Evolutionary conservation across 441 rosid species (phyloP).

Genomic region (Gossypium schwendimanii): DNA sequence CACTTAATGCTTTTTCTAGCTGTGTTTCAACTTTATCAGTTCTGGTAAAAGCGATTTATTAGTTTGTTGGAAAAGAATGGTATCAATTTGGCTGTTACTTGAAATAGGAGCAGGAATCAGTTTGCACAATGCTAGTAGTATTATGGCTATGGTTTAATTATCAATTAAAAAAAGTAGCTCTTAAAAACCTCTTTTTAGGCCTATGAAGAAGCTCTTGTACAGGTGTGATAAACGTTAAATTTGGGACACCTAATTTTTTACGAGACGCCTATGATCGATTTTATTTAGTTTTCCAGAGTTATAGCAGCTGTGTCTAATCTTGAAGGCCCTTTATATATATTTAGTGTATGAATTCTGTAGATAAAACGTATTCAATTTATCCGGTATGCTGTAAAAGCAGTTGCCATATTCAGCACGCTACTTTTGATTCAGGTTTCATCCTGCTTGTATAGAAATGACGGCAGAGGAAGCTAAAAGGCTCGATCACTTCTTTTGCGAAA

Average conservation of each 20-base stretch:
- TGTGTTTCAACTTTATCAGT: neutral
- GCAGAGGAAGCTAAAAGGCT: slow-evolving; percentile 71
- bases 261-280: neutral
- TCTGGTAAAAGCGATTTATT: neutral
- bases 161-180: neutral
- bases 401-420: slow-evolving; percentile 28
- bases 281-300: neutral
- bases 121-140: neutral
- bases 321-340: neutral
- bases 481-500: slow-evolving; percentile 79
- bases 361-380: slow-evolving; percentile 5
- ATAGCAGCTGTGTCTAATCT: neutral
- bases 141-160: neutral
- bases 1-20: neutral
- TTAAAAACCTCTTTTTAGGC: neutral
- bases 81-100: too few species aligned
- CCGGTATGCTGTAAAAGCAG: slow-evolving; percentile 5
- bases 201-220: neutral
- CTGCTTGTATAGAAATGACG: slow-evolving; percentile 82
- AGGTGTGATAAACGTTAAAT: neutral
- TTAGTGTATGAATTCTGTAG: neutral
- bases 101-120: neutral
- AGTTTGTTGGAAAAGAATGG: neutral
- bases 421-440: slow-evolving; percentile 85
- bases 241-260: neutral